A percentile compares a stretch with the other conserved stretches of the same genome.
Conservation (phyloP, 345 rosid species). For the Gynandropsis gynandra region DNA sequence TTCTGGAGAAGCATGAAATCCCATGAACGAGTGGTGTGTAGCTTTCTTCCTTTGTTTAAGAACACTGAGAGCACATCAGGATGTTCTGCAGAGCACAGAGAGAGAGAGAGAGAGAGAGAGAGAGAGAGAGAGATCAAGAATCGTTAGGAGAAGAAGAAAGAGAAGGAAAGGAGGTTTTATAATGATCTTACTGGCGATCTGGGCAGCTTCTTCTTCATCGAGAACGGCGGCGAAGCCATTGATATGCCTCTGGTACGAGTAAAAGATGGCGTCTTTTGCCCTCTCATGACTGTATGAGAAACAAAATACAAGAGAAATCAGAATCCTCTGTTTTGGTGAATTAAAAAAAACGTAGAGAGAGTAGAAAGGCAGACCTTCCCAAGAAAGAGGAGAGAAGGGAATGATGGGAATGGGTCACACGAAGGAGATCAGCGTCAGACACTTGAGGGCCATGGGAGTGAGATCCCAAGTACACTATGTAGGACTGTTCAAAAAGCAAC, state of each 20-base stretch:
- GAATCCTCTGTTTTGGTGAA: neutral
- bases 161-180: neutral
- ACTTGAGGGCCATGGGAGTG: constrained; percentile 39
- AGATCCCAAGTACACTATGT: constrained; percentile 68
- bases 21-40: constrained; percentile 68
- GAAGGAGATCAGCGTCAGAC: constrained; percentile 29
- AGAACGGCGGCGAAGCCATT: constrained; percentile 67
- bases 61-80: constrained; percentile 56
- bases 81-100: constrained; percentile 32
- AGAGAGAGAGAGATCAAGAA: neutral
- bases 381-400: constrained; percentile 44
- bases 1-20: constrained; percentile 46
- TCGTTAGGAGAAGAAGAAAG: neutral
- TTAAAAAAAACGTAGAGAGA: neutral
- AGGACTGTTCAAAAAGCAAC: constrained; percentile 30
- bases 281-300: constrained; percentile 30
- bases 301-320: neutral
- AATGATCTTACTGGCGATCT: constrained; percentile 40
- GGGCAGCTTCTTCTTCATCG: constrained; percentile 47
- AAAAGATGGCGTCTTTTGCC: constrained; percentile 50
- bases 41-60: constrained; percentile 37
- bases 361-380: constrained; percentile 33
- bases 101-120: no score
- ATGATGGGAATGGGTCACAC: constrained; percentile 38
- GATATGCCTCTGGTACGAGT: constrained; percentile 47